Conservation (phyloP, 2,329 filamentous ascomycete genomes). For the Hypoxylon sp. region DNA sequence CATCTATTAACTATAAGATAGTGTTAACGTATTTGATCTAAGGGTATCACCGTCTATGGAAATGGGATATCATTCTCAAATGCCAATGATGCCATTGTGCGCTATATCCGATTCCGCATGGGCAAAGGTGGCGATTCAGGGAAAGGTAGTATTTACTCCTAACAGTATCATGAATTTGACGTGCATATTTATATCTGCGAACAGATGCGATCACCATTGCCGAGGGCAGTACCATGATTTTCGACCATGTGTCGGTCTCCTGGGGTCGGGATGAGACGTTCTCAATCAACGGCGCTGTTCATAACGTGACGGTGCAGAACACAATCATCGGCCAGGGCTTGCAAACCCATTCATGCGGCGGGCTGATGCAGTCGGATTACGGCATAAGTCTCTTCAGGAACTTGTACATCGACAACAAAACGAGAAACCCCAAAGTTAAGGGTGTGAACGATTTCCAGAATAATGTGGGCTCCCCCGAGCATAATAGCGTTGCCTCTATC, state of each 20-base stretch:
- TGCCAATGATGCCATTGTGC: conserved; percentile 67
- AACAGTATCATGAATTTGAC: background rate
- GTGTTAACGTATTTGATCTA: background rate
- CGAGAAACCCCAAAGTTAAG: conserved; percentile 70
- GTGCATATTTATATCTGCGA: conserved; percentile 12
- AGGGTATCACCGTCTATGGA: conserved; percentile 67
- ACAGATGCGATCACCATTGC: conserved; percentile 67
- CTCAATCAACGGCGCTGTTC: conserved; percentile 63
- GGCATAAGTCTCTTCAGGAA: conserved; percentile 68
- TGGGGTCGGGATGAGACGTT: conserved; percentile 72
- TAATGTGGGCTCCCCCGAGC: conserved; percentile 50
- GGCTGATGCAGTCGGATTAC: conserved; percentile 65
- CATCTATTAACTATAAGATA: background rate
- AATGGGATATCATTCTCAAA: conserved; percentile 68
- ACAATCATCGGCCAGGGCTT: conserved; percentile 69
- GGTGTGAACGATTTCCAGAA: conserved; percentile 69
- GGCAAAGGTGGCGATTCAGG: conserved; percentile 65
- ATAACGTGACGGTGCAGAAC: conserved; percentile 67
- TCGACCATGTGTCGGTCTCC: conserved; percentile 68
- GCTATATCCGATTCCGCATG: conserved; percentile 70
- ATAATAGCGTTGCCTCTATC: background rate
- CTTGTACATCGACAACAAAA: conserved; percentile 71
- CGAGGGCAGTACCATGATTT: conserved; percentile 68
- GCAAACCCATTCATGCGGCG: conserved; percentile 67
- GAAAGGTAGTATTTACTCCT: conserved; percentile 55